Evolutionary conservation across 176 grass and related monocot species (phyloP).

Genomic region (Eleusine coracana): DNA sequence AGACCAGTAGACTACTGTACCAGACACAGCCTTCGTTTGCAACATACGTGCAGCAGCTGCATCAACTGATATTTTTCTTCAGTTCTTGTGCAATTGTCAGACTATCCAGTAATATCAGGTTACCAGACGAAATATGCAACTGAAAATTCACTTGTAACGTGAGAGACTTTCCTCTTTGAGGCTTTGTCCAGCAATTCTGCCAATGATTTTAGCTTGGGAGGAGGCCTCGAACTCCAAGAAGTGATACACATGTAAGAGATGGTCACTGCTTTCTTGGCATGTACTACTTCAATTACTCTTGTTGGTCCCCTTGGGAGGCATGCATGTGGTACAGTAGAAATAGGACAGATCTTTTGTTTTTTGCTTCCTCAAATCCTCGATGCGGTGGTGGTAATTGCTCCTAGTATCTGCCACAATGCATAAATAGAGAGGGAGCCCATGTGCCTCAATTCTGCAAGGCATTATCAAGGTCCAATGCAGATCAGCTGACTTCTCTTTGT

Average conservation of each 20-base stretch:
- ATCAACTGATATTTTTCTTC: background rate
- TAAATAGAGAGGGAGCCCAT: conserved; percentile 34
- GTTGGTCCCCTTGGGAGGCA: conserved; percentile 38
- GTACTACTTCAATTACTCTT: conserved; percentile 29
- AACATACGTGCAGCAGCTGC: too few species aligned
- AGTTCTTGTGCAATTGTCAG: background rate
- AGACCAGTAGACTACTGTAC: too few species aligned
- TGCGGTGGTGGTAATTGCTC: conserved; percentile 28
- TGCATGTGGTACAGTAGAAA: conserved; percentile 42
- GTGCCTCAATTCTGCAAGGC: conserved; percentile 11
- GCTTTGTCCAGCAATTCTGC: background rate
- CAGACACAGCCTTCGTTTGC: too few species aligned
- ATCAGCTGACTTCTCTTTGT: background rate
- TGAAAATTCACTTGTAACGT: background rate
- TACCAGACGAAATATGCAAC: background rate
- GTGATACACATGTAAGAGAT: background rate
- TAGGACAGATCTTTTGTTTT: conserved; percentile 29
- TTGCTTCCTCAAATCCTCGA: conserved; percentile 26
- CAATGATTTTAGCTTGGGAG: background rate
- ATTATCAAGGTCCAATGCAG: conserved; percentile 2
- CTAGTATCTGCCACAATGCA: conserved; percentile 11
- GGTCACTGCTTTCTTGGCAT: conserved; percentile 15
- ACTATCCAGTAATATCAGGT: background rate
- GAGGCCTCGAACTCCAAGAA: background rate
- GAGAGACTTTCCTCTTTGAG: background rate